Base-by-base conservation (phyloP, 805 yeast species). In the Yarrowia porcina region DNA sequence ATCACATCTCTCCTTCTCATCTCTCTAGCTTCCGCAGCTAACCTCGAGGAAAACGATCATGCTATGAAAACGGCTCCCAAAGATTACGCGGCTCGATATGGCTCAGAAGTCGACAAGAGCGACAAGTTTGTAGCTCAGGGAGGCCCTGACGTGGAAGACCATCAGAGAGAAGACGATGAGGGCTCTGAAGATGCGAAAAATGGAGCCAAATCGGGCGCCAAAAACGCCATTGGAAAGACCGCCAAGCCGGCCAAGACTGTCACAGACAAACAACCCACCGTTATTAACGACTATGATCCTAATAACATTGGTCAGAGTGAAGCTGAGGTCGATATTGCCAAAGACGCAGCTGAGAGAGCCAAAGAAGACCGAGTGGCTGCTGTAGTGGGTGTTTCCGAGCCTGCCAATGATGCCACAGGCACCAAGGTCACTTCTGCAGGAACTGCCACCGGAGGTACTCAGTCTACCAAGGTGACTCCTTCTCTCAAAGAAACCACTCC, bases 281-380 rank as follows among this genome's bases (percentile, higher is more conserved):
- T 73, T 27, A 66, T 72, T 30, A 72, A 73, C 64, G 77, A 74
- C 63, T 74, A 73, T 61, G 75, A 74, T 63, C 76, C 76, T 12
- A 69, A 66, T 49, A 69, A 74, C 25, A 41, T 56, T 56, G 61
- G 49, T 17, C 61, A 56, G 39, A 41, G 49, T n/a, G 49, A 56
- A 7, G 61, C 61, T 21, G 49, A 56, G 39, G 61, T 52, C 13
- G 69, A 67, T 44, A 66, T 69, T n/a, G 69, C 67, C 57, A 66
- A 66, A 56, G 66, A 66, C 30, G 66, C 41, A 36, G 64, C 65
- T 18, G 54, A 38, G 27, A 56, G 61, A n/a, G 64, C 63, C 41
- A 44, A 45, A 30, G 65, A 64, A 38, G 64, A 38, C 12, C 65
- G 47, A 11, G 62, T 28, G 12, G 63, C 64, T 25, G 62, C 42